Percentiles rank a stretch among this genome's conserved stretches.
Evolutionary conservation across 2,329 filamentous ascomycete genomes (phyloP).

Genomic region (Aspergillus sojae): DNA sequence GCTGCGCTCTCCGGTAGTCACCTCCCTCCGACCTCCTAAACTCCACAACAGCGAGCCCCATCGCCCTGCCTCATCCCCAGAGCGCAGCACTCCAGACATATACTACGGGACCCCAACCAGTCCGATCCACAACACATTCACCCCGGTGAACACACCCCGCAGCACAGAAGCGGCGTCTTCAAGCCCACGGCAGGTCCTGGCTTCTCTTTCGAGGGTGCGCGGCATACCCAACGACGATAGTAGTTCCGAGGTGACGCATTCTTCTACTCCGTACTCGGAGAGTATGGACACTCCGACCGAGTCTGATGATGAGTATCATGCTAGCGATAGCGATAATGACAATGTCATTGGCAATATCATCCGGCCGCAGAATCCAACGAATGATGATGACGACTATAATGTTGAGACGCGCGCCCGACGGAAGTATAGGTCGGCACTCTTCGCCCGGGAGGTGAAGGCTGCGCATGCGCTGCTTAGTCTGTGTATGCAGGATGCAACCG

Average conservation of each 20-base stretch:
- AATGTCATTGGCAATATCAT: conserved; percentile 19
- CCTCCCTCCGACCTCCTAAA: not conserved
- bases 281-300: conserved; percentile 18
- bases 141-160: conserved; percentile 45
- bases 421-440: conserved; percentile 18
- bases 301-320: conserved; percentile 19
- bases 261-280: conserved; percentile 6
- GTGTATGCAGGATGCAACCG: conserved; percentile 34
- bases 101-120: conserved; percentile 45
- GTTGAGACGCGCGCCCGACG: conserved; percentile 13
- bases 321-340: conserved; percentile 27
- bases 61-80: conserved; percentile 36
- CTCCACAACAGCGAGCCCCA: too few species aligned
- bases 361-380: not conserved
- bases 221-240: conserved; percentile 17
- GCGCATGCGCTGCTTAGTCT: conserved; percentile 41
- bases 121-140: conserved; percentile 43
- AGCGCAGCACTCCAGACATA: conserved; percentile 35
- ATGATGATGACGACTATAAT: not conserved
- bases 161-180: conserved; percentile 20
- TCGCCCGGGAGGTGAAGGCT: conserved; percentile 39
- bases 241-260: not conserved
- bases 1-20: conserved; percentile 5
- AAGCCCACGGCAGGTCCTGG: conserved; percentile 26
- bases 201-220: conserved; percentile 17